Base-by-base conservation (phyloP, 371 early-diverging fungal genomes). In the Neoconidiobolus thromboides region DNA sequence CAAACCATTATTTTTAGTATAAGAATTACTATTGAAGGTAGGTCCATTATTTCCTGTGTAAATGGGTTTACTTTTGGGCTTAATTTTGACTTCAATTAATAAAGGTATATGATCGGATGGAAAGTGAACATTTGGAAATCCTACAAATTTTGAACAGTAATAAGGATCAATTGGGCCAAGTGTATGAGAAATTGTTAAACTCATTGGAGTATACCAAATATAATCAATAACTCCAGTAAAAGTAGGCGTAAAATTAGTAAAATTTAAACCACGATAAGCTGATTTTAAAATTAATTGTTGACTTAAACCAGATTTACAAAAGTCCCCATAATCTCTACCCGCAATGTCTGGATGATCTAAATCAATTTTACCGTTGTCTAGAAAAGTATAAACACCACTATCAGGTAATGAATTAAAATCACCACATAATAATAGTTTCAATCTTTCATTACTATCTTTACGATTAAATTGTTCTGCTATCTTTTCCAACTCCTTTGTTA, bases 201-300 rank as follows among this genome's bases (percentile, higher is more conserved):
- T 78, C 48, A 77, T 79, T 48, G 80, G 80, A 2, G 87, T 76
- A 73, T 89, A 89, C 87, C 95, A 99, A 61, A 99, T 89, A 67
- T 97, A 98, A 73, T 99, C 99, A 65, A 99, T 88, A 14, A 88
- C 87, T 0, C 92, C 98, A 60, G 76, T 83, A 65, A 91, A 99
- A 0, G 70, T 69, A 1, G 97, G 93, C 5, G 92, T 94, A 68
- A 80, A 93, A 71, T 96, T 97, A 14, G 99, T 99, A 72, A 96
- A 91, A 9, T 82, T 86, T 61, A 91, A 73, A 63, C 86, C 88
- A 47, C 69, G 75, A 1, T 84, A 73, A 7, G 90, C 78, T n/a
- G 86, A 86, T 63, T 82, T 86, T 48, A 96, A 77, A 1, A 77
- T 69, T 60, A 93, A 71, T 51, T 76, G 73, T 72, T 96, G 95